Conservation (phyloP, 148 eudicot genomes). For the Spergularia marina region DNA sequence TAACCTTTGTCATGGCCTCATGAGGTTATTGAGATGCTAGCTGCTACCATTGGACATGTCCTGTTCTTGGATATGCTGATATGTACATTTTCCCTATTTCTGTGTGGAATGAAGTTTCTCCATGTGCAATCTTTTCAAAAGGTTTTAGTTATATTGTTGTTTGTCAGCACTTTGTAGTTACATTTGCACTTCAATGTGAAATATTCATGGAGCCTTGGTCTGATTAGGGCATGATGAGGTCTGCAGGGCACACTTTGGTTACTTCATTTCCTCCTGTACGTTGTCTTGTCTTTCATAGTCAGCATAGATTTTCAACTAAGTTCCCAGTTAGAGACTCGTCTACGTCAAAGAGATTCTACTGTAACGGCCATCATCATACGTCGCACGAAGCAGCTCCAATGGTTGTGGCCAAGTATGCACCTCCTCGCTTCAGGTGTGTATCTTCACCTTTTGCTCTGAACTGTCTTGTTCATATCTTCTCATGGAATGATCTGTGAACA, state of each 20-base stretch:
- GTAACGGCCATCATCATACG: conserved; percentile 32
- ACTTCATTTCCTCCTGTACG: conserved; percentile 62
- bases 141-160: conserved; percentile 20
- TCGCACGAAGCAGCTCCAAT: conserved; percentile 37
- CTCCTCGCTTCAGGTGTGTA: conserved; percentile 82
- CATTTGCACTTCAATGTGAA: conserved; percentile 47
- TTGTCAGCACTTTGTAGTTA: conserved; percentile 23
- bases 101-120: neutral
- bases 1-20: neutral
- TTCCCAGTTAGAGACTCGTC: conserved; percentile 21
- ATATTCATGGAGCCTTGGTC: conserved; percentile 45
- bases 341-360: conserved; percentile 37
- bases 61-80: neutral
- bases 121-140: neutral
- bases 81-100: neutral
- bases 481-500: neutral
- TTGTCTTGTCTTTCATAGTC: conserved; percentile 45
- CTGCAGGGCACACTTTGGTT: conserved; percentile 64
- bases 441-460: conserved; percentile 11
- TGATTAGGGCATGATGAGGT: conserved; percentile 63
- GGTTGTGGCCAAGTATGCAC: conserved; percentile 65
- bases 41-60: neutral
- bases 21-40: neutral
- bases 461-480: neutral
- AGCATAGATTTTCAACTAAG: conserved; percentile 37